Evolutionary conservation across 805 yeast genomes (phyloP), one percentile per base, ranked within the genome.

Genomic region (Komagataella pseudopastoris): DNA sequence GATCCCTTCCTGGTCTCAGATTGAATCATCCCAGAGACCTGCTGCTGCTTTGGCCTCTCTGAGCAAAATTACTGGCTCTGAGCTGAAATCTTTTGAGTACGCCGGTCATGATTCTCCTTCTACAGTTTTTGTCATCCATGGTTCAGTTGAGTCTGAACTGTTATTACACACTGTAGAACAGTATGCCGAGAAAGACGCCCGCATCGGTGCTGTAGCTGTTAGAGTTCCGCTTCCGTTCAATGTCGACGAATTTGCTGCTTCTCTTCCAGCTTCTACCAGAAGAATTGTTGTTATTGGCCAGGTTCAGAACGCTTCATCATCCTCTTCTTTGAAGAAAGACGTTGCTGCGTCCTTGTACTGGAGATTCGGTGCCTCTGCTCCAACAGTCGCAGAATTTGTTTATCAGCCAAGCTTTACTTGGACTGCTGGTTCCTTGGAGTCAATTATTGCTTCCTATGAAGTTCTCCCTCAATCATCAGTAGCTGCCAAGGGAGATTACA

Each of bases 141-240:
- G 96, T 22, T 73, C 93, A 45, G 66, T 75, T 46, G 89, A 85
- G 63, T 69, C 84, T 16, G 71, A 79, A 51, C 67, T 78, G 52
- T 72, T 86, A 45, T 59, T 76, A 49, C 65, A 69, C 23, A 71
- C 75, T 24, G 69, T 82, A 48, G 56, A 62, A 39, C 61, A 62
- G 18, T 60, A 67, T 44, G 61, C 70, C 6, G 63, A 65, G 18
- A 53, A 62, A 3, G 63, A 65, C 50, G 55, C 63, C 16, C 65
- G 71, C n/a, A 75, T 79, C 50, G 95, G 89, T 56, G 77, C 83
- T 49, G 65, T 90, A 52, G 75, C 83, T 51, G 77, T 82, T 49
- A 78, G 96, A 67, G 78, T 87, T 47, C 91, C 95, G 51, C 69
- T 83, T 51, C 96, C 96, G 10, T 88, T 89, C 67, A 79, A 83